Evolutionary conservation across 2,329 filamentous ascomycete species (phyloP), one percentile per base, ranked within the genome.

Genomic region (Acarospora socialis): DNA sequence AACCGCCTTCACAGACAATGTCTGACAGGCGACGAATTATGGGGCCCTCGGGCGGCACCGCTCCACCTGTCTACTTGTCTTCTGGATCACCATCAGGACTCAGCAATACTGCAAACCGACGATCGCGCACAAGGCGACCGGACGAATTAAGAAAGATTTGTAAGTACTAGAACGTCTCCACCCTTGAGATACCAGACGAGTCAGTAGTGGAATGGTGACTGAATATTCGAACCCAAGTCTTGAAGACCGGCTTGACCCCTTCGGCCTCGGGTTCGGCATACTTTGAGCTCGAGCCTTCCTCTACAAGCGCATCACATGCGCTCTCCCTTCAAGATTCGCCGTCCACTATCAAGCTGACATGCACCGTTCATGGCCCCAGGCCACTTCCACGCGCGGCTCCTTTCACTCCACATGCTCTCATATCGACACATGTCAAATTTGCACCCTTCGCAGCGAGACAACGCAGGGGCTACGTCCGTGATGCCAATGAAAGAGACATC

Each of bases 401-500:
- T 1, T 98, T 94, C 60, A 90, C 82, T 32, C 83, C 90, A 7
- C 86, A 93, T 47, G 73, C 95, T 42, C 77, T 94, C 26, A 70
- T 98, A 31, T 83, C 81, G 9, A 92, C 87, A 3, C 83, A 93
- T 45, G 79, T 98, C 50, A 98, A 95, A 59, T 95, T 92, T 52
- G 86, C 90, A 1, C 86, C 90, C 0, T 98, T 98, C 51, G 87
- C 90, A 2, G 83, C 82, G 4, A 70, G 79, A 36, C 71, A 78
- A 46, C 70, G 90, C 37, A 72, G 81, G 51, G 83, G 86, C 8
- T 93, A 94, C 52, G 62, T 93, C 14, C 75, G 86, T 28, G 87
- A 95, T 53, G 67, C 77, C 10, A 77, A 70, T 39, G 90, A 98
- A 59, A 72, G 86, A 30, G 90, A 98, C 51, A 66, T 98, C 2